phyloP scores from a whole-genome alignment of 768 basidiomycete species.

The Termitomyces sp. region DNA sequence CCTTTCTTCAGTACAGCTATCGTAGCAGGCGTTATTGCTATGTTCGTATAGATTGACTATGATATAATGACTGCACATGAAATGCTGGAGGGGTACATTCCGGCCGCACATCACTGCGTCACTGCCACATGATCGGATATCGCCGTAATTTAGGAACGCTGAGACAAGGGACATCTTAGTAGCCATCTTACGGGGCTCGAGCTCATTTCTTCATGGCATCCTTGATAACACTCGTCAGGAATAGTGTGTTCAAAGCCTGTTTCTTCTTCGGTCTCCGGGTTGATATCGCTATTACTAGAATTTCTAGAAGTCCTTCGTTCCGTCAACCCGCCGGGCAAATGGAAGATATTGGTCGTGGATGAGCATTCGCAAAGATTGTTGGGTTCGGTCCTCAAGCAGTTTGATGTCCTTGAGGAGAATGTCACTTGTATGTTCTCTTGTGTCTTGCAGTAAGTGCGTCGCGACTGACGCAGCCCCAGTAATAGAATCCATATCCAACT shows the following conservation, averaged over 20 bases:
- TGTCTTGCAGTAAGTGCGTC: neutral
- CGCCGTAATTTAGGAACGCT: conserved; percentile 13
- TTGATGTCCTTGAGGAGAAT: conserved; percentile 94
- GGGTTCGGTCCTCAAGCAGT: conserved; percentile 83
- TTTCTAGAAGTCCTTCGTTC: conserved; percentile 87
- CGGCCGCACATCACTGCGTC: neutral
- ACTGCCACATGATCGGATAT: conserved; percentile 18
- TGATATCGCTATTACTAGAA: conserved; percentile 40
- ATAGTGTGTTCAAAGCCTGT: conserved; percentile 30
- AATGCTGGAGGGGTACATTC: conserved; percentile 10
- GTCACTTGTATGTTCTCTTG: conserved; percentile 76
- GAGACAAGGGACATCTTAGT: neutral
- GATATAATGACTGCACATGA: conserved; percentile 13
- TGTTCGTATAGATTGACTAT: conserved; percentile 12
- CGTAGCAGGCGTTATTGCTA: conserved; percentile 9
- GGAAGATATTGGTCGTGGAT: conserved; percentile 98
- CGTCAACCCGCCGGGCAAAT: conserved; percentile 80
- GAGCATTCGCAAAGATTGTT: conserved; percentile 85
- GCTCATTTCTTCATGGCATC: conserved; percentile 31
- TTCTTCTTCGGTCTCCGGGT: neutral
- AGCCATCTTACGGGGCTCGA: neutral
- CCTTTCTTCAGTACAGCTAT: conserved; percentile 13
- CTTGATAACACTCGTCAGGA: conserved; percentile 39
- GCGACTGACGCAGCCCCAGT: conserved; percentile 43
- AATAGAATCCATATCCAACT: conserved; percentile 84